Percentiles rank a stretch among this genome's conserved stretches.
Conservation (phyloP, 192 early-diverging fungal species). For the Physocladia obscura region DNA sequence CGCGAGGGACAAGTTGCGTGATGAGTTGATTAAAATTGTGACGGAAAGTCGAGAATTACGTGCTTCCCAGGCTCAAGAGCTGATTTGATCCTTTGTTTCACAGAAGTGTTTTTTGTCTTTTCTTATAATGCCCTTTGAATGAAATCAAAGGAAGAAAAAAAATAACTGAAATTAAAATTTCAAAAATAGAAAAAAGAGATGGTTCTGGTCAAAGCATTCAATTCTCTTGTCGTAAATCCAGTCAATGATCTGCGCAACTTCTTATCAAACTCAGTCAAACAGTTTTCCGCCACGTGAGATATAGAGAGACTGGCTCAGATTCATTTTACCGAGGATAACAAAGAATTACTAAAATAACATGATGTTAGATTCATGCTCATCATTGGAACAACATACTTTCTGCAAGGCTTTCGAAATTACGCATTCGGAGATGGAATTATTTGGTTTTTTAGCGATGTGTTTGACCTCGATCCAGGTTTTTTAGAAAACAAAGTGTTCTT, state of each 20-base stretch:
- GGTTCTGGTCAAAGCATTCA: background rate
- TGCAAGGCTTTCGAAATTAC: conserved; percentile 33
- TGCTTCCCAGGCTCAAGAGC: too few relatives aligned
- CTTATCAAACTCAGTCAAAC: background rate
- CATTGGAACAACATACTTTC: conserved; percentile 31
- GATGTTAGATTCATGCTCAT: conserved; percentile 28
- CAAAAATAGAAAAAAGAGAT: background rate
- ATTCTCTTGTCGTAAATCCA: background rate
- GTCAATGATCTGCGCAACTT: conserved; percentile 15
- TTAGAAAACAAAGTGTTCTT: background rate
- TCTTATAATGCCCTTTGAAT: background rate
- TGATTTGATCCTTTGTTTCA: background rate
- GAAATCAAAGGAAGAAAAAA: background rate
- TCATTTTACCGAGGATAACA: background rate
- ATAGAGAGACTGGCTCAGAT: background rate
- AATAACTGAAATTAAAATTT: background rate
- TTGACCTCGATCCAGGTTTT: conserved; percentile 12
- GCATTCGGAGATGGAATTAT: conserved; percentile 35
- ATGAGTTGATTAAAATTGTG: conserved; percentile 3
- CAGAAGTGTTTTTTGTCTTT: background rate
- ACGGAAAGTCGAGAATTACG: background rate
- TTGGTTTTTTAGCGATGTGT: conserved; percentile 26
- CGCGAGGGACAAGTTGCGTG: background rate
- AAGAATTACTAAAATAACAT: background rate
- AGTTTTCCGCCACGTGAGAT: conserved; percentile 13